Percentiles rank a stretch among this genome's conserved stretches.
Evolutionary conservation across 2,329 filamentous ascomycete species (phyloP).

Genomic region (Cladophialophora chaetospira): DNA sequence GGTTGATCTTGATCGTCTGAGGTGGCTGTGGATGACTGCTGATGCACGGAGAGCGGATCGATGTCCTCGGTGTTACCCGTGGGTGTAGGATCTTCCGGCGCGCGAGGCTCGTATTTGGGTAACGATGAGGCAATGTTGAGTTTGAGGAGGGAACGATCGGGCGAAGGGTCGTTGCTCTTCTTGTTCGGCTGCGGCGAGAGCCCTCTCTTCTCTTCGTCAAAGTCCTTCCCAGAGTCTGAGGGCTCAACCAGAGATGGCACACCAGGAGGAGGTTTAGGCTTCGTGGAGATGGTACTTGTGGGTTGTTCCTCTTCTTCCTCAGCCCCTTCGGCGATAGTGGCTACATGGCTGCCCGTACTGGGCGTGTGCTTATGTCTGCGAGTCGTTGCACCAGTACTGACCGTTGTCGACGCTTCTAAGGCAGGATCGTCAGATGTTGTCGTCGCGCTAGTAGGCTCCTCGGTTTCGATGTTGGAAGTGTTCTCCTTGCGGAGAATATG

Average conservation of each 20-base stretch:
- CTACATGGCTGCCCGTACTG: conserved; percentile 75
- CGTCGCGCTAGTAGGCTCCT: neutral
- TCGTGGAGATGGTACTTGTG: conserved; percentile 10
- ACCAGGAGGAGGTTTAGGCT: conserved; percentile 3
- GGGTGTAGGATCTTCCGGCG: conserved; percentile 30
- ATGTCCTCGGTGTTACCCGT: conserved; percentile 23
- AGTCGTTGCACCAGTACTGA: conserved; percentile 67
- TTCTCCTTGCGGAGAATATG: conserved; percentile 45
- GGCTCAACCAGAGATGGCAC: neutral
- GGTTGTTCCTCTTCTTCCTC: conserved; percentile 64
- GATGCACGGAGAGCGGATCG: conserved; percentile 22
- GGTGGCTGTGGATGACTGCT: neutral
- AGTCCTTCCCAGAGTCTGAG: neutral
- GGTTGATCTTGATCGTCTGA: neutral
- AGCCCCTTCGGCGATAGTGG: conserved; percentile 78
- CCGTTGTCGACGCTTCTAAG: conserved; percentile 51
- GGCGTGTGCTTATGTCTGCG: conserved; percentile 81
- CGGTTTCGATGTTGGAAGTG: neutral
- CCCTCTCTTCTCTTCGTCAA: neutral
- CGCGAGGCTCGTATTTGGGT: conserved; percentile 26
- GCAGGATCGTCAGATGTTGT: conserved; percentile 31
- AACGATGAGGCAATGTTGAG: conserved; percentile 23
- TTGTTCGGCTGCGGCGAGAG: neutral
- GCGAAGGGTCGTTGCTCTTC: conserved; percentile 9
- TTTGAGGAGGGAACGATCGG: conserved; percentile 15